A percentile compares a stretch with the other conserved stretches of the same genome.
These are phyloP conservation scores for Neopestalotiopsis sp. DNA, from an alignment of 2,329 filamentous ascomycete genomes.

Conservation along the genomic window DNA sequence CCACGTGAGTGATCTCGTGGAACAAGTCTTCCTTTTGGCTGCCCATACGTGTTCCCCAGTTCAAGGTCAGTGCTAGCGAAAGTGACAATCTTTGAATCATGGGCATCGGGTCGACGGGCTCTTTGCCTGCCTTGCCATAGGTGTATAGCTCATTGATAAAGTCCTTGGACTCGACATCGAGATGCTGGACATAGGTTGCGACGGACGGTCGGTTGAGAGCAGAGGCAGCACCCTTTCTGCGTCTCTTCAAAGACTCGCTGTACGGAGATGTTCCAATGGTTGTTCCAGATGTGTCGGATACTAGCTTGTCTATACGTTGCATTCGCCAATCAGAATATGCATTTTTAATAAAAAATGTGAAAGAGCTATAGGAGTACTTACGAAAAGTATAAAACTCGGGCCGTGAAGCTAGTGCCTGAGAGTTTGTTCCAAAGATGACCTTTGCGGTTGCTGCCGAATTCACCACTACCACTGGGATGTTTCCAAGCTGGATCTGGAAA, in stretches of 20 bases:
- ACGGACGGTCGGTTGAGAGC: constrained; percentile 78
- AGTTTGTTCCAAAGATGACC: constrained; percentile 79
- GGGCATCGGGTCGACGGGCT: constrained; percentile 72
- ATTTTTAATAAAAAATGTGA: constrained; percentile 44
- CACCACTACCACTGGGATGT: constrained; percentile 75
- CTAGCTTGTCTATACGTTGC: constrained; percentile 35
- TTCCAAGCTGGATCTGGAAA: constrained; percentile 73
- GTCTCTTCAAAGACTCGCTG: constrained; percentile 80
- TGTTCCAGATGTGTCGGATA: constrained; percentile 78
- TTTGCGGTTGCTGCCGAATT: constrained; percentile 79
- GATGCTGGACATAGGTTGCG: constrained; percentile 81
- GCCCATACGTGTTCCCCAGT: constrained; percentile 79
- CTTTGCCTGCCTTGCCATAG: constrained; percentile 65
- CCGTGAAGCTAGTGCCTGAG: constrained; percentile 77
- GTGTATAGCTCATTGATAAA: constrained; percentile 75
- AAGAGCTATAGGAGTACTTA: constrained; percentile 40
- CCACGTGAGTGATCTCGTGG: constrained; percentile 76
- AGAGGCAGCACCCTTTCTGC: constrained; percentile 79
- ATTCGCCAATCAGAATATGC: neutral
- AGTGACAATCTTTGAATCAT: constrained; percentile 80
- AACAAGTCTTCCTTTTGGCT: constrained; percentile 72
- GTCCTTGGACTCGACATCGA: constrained; percentile 77
- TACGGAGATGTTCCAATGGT: constrained; percentile 86
- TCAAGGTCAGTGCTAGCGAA: constrained; percentile 78
- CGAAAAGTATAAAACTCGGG: constrained; percentile 84